Evolutionary conservation across 768 basidiomycete species (phyloP).

Genomic region (Suillus plorans): DNA sequence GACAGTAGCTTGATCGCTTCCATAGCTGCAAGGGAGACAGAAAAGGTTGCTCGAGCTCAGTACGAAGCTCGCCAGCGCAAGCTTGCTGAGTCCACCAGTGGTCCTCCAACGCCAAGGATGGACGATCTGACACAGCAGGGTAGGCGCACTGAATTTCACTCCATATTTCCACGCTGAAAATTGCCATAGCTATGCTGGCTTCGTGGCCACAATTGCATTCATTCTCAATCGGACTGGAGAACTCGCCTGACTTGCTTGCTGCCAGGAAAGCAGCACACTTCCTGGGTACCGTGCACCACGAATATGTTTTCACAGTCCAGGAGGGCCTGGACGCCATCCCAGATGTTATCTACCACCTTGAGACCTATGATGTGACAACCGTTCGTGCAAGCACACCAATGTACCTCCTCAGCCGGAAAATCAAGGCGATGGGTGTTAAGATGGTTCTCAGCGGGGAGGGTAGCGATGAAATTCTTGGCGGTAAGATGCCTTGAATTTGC

Average conservation of each 20-base stretch:
- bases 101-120: constrained; percentile 53
- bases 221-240: constrained; percentile 93
- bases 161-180: constrained; percentile 4
- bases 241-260: constrained; percentile 93
- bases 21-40: constrained; percentile 93
- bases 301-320: constrained; percentile 97
- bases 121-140: constrained; percentile 53
- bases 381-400: constrained; percentile 97
- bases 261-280: constrained; percentile 92
- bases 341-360: constrained; percentile 97
- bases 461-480: constrained; percentile 96
- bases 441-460: constrained; percentile 99
- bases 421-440: constrained; percentile 99
- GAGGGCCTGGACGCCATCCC: constrained; percentile 97
- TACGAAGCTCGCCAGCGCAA: constrained; percentile 66
- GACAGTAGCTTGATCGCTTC: constrained; percentile 96
- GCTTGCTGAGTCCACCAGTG: constrained; percentile 51
- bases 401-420: constrained; percentile 97
- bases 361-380: constrained; percentile 99
- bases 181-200: constrained; percentile 60
- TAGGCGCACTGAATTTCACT: constrained; percentile 25
- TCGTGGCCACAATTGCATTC: constrained; percentile 97
- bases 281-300: constrained; percentile 94
- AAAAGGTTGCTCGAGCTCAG: constrained; percentile 83
- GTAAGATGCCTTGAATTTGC: constrained; percentile 38